These are phyloP conservation scores for Logfia minima DNA, from an alignment of 129 eudicot genomes.

Conservation along the genomic window DNA sequence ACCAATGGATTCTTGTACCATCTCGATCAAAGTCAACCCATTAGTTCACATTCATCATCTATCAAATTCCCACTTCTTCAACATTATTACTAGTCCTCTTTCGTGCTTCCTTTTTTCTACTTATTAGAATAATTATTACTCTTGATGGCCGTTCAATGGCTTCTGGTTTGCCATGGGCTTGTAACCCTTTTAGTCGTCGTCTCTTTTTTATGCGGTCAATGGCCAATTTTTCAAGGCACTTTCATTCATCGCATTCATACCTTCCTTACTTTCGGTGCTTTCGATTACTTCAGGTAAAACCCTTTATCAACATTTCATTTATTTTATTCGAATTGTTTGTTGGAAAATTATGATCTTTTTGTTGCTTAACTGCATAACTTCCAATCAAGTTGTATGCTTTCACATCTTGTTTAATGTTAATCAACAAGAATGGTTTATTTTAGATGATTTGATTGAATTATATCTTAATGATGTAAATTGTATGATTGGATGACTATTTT, in stretches of 20 bases:
- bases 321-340: background rate
- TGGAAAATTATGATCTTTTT: background rate
- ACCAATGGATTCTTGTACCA: background rate
- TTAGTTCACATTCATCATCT: background rate
- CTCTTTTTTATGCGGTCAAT: slow-evolving; percentile 85
- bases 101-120: background rate
- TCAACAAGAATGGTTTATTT: background rate
- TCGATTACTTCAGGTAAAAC: slow-evolving; percentile 65
- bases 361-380: background rate
- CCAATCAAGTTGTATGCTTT: background rate
- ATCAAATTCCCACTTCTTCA: background rate
- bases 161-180: slow-evolving; percentile 74
- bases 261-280: slow-evolving; percentile 85
- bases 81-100: background rate
- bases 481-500: background rate
- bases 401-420: background rate
- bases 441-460: background rate
- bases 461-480: background rate
- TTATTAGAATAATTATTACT: too few species aligned
- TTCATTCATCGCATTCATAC: slow-evolving; percentile 62
- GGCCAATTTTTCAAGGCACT: slow-evolving; percentile 93
- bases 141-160: slow-evolving; percentile 63
- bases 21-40: background rate
- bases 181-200: slow-evolving; percentile 66
- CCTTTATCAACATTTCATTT: slow-evolving; percentile 1